These are phyloP conservation scores for Dalbergia cochinchinensis DNA, from an alignment of 306 rosid genomes.

Conservation along the genomic window DNA sequence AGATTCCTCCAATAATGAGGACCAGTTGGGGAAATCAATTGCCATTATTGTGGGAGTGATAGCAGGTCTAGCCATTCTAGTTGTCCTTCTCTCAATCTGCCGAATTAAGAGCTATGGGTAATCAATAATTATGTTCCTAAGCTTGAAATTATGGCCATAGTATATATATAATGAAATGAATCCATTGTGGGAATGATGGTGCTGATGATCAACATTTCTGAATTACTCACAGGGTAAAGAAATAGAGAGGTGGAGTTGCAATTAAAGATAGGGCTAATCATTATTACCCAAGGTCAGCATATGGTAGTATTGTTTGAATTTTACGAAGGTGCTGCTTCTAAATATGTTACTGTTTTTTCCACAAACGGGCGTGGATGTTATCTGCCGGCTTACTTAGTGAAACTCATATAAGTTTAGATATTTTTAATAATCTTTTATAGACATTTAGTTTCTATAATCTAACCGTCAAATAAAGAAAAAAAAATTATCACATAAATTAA, in stretches of 20 bases:
- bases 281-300: slow-evolving; percentile 35
- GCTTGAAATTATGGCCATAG: not conserved
- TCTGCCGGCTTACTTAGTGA: slow-evolving; percentile 35
- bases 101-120: slow-evolving; percentile 61
- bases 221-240: not conserved
- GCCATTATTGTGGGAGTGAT: slow-evolving; percentile 75
- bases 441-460: too few species aligned
- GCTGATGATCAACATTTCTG: not conserved
- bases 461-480: too few species aligned
- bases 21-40: slow-evolving; percentile 72
- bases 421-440: slow-evolving; percentile 27
- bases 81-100: slow-evolving; percentile 81
- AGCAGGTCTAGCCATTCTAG: slow-evolving; percentile 65
- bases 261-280: slow-evolving; percentile 28
- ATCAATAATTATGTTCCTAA: slow-evolving; percentile 39
- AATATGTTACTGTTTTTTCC: slow-evolving; percentile 17
- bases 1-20: slow-evolving; percentile 61
- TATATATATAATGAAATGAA: not conserved
- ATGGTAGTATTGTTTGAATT: slow-evolving; percentile 28
- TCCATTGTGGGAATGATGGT: not conserved
- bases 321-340: slow-evolving; percentile 38
- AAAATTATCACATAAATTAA: too few species aligned
- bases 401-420: slow-evolving; percentile 21
- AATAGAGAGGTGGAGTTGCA: slow-evolving; percentile 14
- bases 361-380: slow-evolving; percentile 39